phyloP scores from a whole-genome alignment of 2,329 filamentous ascomycete species.

The Fusarium sp. region DNA sequence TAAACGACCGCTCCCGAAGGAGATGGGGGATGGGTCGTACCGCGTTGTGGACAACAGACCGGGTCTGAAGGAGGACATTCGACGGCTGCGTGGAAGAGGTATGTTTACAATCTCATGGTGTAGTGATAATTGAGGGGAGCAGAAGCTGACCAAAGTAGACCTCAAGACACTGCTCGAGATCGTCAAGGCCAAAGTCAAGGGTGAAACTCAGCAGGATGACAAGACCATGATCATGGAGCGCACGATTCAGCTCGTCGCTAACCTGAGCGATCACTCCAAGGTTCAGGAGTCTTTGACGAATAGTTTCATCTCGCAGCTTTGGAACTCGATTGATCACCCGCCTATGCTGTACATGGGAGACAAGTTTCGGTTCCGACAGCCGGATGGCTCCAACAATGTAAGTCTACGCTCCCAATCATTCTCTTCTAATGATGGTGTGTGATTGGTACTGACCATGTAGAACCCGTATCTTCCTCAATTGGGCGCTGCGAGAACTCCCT shows the following conservation, averaged over 20 bases:
- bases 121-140: too few relatives aligned
- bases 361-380: slow-evolving; percentile 70
- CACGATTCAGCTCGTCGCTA: slow-evolving; percentile 74
- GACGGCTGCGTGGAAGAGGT: slow-evolving; percentile 36
- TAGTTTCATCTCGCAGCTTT: slow-evolving; percentile 73
- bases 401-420: neutral
- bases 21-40: slow-evolving; percentile 71
- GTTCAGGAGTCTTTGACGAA: slow-evolving; percentile 71
- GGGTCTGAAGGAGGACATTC: slow-evolving; percentile 34
- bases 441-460: slow-evolving; percentile 42
- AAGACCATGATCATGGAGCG: slow-evolving; percentile 82
- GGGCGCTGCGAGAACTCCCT: slow-evolving; percentile 73
- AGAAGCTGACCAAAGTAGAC: slow-evolving; percentile 56
- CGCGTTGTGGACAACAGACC: slow-evolving; percentile 58
- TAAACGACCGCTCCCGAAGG: slow-evolving; percentile 68
- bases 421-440: too few relatives aligned
- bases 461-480: slow-evolving; percentile 73
- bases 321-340: slow-evolving; percentile 77
- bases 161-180: slow-evolving; percentile 70
- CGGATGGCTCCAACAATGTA: slow-evolving; percentile 76
- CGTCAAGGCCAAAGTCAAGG: slow-evolving; percentile 69
- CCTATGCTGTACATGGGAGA: slow-evolving; percentile 72
- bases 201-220: slow-evolving; percentile 72
- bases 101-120: neutral
- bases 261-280: slow-evolving; percentile 69